Conservation (phyloP, 192 early-diverging fungal genomes). For the Linnemannia hyalina region DNA sequence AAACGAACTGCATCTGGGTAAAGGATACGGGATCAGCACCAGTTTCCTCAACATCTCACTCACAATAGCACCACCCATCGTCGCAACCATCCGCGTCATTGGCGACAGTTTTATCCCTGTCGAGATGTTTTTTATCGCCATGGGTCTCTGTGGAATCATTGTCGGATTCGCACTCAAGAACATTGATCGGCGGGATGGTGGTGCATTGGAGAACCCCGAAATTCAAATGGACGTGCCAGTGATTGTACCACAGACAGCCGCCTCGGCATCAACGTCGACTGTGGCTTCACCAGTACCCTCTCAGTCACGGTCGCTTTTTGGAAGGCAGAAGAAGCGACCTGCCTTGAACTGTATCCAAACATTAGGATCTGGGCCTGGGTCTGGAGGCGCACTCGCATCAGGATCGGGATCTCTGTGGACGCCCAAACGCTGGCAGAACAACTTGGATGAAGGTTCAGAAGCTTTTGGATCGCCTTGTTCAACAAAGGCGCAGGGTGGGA, state of each 20-base stretch:
- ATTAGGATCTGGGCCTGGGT: not conserved
- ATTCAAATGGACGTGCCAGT: constrained; percentile 46
- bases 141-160: constrained; percentile 40
- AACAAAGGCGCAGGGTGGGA: not conserved
- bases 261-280: not conserved
- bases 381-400: not conserved
- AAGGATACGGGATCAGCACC: constrained; percentile 73
- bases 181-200: constrained; percentile 37
- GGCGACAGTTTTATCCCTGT: constrained; percentile 44
- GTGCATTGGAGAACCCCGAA: constrained; percentile 38
- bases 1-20: constrained; percentile 69
- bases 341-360: not conserved
- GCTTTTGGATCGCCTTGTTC: not conserved
- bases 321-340: constrained; percentile 4
- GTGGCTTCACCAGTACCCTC: constrained; percentile 21
- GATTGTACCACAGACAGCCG: constrained; percentile 25
- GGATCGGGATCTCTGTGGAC: not conserved
- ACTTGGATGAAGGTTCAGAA: not conserved
- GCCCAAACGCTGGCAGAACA: not conserved
- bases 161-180: constrained; percentile 35
- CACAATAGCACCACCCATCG: constrained; percentile 69
- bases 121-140: constrained; percentile 53
- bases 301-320: not conserved
- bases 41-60: constrained; percentile 72
- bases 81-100: constrained; percentile 65